These are phyloP conservation scores for Trichoderma simmonsii DNA, from an alignment of 2,329 filamentous ascomycete species.

Conservation along the genomic window DNA sequence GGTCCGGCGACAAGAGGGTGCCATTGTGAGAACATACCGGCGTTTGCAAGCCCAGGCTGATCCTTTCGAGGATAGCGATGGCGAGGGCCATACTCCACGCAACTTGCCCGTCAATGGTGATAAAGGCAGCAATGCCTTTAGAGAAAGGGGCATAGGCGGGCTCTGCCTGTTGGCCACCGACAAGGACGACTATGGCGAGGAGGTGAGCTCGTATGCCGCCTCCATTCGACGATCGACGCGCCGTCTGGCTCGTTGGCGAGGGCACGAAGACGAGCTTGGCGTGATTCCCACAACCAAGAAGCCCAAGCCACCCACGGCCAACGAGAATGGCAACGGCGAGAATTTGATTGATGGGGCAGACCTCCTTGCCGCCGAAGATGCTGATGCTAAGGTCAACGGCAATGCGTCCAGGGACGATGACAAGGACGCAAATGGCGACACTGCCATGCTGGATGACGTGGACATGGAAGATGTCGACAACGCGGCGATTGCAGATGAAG, in stretches of 20 bases:
- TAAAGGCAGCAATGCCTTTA: slow-evolving; percentile 40
- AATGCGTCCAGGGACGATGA: slow-evolving; percentile 25
- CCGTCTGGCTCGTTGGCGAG: slow-evolving; percentile 67
- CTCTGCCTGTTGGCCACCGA: slow-evolving; percentile 61
- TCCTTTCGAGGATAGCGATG: slow-evolving; percentile 61
- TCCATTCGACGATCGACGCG: slow-evolving; percentile 62
- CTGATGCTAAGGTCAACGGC: slow-evolving; percentile 11
- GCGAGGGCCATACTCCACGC: slow-evolving; percentile 45
- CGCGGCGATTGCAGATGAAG: slow-evolving; percentile 40
- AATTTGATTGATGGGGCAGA: slow-evolving; percentile 30
- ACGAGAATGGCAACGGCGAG: slow-evolving; percentile 26
- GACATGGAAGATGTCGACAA: slow-evolving; percentile 49
- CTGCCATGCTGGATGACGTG: slow-evolving; percentile 49
- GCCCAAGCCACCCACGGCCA: slow-evolving; percentile 28
- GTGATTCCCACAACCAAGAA: slow-evolving; percentile 48
- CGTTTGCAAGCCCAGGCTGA: slow-evolving; percentile 57
- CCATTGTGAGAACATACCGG: slow-evolving; percentile 63
- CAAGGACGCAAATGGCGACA: slow-evolving; percentile 38
- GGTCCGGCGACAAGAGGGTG: slow-evolving; percentile 60
- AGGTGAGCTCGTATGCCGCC: slow-evolving; percentile 63
- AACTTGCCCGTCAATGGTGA: slow-evolving; percentile 32
- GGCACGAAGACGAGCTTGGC: slow-evolving; percentile 42
- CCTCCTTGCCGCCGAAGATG: background rate
- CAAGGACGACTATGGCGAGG: slow-evolving; percentile 73
- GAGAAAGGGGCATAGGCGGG: slow-evolving; percentile 60